Percentiles rank a stretch among this genome's conserved stretches.
These are phyloP conservation scores for Linanthus parryae DNA, from an alignment of 148 eudicot species.

Conservation along the genomic window DNA sequence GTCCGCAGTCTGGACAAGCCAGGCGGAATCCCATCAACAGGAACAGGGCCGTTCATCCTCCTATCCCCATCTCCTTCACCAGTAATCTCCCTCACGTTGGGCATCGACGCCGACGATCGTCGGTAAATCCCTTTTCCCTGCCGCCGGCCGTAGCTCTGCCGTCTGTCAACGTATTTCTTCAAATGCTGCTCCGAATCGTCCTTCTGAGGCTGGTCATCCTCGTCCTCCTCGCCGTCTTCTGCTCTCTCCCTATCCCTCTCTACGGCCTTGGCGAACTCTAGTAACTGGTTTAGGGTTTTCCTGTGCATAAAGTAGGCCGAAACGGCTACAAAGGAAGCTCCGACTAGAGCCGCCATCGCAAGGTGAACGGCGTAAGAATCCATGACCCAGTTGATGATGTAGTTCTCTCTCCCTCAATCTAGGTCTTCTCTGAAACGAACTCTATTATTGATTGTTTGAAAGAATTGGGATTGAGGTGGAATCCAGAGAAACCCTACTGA, in stretches of 20 bases:
- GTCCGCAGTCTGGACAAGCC: conserved; percentile 79
- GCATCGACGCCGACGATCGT: conserved; percentile 53
- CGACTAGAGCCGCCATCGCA: conserved; percentile 94
- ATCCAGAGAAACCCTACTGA: no score
- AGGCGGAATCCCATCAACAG: conserved; percentile 54
- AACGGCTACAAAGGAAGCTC: conserved; percentile 92
- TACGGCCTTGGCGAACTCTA: conserved; percentile 78
- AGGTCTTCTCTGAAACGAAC: no score
- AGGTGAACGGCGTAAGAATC: conserved; percentile 66
- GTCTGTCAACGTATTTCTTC: conserved; percentile 16
- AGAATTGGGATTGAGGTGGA: no score
- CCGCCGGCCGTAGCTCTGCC: conserved; percentile 32
- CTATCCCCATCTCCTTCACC: conserved; percentile 35
- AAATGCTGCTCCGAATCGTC: no score
- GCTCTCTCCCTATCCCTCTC: conserved; percentile 44
- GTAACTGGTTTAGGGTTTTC: conserved; percentile 75
- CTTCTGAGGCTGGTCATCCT: conserved; percentile 19
- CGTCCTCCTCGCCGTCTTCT: conserved; percentile 20
- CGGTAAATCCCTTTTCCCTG: conserved; percentile 37
- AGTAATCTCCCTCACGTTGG: conserved; percentile 49
- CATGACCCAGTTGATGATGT: conserved; percentile 37
- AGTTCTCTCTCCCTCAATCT: not conserved
- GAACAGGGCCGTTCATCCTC: conserved; percentile 43
- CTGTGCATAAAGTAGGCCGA: conserved; percentile 97
- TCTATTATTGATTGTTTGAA: no score